Evolutionary conservation across 2,329 filamentous ascomycete genomes (phyloP), one percentile per base, ranked within the genome.

Genomic region (Aotearoamyces nothofagi): DNA sequence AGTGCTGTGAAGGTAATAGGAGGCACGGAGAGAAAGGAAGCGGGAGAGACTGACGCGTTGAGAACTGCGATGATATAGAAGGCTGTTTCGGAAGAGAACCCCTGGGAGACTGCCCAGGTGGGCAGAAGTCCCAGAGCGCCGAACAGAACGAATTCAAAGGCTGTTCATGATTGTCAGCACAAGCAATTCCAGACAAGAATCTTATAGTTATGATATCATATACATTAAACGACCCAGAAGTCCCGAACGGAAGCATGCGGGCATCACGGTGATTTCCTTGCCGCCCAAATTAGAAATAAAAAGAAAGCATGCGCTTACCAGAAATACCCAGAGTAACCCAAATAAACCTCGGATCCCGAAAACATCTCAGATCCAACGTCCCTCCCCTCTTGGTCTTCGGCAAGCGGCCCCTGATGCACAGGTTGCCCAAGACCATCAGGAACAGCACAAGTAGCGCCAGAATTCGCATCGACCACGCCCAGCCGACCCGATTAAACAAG

Each of bases 11-110:
- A 19, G 9, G 5, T 5, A 6, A 20, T 19, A 12, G 17, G 34
- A 28, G 26, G 27, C n/a, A n/a, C n/a, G n/a, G n/a, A n/a, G n/a
- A n/a, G n/a, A n/a, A n/a, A n/a, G n/a, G n/a, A n/a, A 20, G 11
- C 24, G 11, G 16, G 15, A 8, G 3, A 16, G 2, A 36, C 44
- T 32, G 33, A 47, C 45, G 74, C 80, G 49, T 93, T 94, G 47
- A 94, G 64, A 39, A 92, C 75, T 9, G 84, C 78, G 24, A 92
- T 58, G 33, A 90, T 63, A 46, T 86, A 73, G 49, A 82, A 92
- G 5, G 78, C 69, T 40, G 92, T 79, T 1, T 61, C 51, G 3
- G 59, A 49, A 26, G 57, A 60, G 45, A 92, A 73, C 11, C 78
- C 78, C 34, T 74, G 63, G 25, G 56, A 52, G 5, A 83, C 55